Evolutionary conservation across 352 stramenopile species (phyloP), one percentile per base, ranked within the genome.

Genomic region (Pythium diclinum): DNA sequence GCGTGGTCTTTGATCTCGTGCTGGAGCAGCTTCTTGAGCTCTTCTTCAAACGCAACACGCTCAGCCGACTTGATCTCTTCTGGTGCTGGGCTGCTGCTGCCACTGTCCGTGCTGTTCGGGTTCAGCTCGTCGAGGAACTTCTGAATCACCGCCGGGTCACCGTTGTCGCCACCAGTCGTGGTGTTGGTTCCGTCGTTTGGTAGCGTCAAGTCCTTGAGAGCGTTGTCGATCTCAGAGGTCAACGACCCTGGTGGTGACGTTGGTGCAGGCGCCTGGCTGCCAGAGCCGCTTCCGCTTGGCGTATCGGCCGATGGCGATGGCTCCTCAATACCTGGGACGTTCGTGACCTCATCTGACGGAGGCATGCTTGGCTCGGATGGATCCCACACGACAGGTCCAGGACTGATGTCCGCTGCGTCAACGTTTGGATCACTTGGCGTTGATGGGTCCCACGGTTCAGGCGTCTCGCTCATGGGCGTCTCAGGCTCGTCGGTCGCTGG

Each of bases 31-130:
- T 65, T 38, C 21, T 34, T 46, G 8, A 71, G 54, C 7, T 23
- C 33, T 0, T 59, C n/a, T 34, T 71, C 59, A 21, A 71, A 71
- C 16, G 3, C 44, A 14, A 64, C 0, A 1, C 65, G 57, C 44
- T 58, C 52, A 23, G 33, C 25, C 23, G 65, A 71, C 32, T 67
- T 67, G 10, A 10, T 42, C 44, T 42, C 1, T n/a, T 67, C 34
- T 6, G n/a, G 30, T 3, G 30, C 10, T 1, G 25, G 3, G 9
- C 13, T 36, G n/a, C 14, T 7, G 13, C 17, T 38, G 30, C 10
- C 53, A 10, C 62, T 68, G 13, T 51, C 23, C 13, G 38, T 54
- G 38, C 16, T 55, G 17, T 42, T 23, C 11, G 63, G 56, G 8
- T 34, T 33, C 33, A 69, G 30, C 1, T 47, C 55, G 16, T 44